phyloP scores from a whole-genome alignment of 1,284 basidiomycete genomes.

The Anthracocystis setariae region DNA sequence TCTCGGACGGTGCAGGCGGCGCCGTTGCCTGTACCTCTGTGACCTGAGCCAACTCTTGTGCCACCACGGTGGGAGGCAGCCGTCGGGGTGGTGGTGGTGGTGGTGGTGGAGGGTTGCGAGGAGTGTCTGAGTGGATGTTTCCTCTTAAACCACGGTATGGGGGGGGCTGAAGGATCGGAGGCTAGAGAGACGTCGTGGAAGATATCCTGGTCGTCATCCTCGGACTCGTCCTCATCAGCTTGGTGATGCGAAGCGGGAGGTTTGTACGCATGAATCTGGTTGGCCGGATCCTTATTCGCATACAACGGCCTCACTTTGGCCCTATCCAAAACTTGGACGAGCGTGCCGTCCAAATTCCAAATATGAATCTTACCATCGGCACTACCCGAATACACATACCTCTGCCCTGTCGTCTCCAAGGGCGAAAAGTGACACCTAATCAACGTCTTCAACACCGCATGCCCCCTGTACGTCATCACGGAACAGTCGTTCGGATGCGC shows the following conservation, averaged over 20 bases:
- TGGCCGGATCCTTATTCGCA: slow-evolving; percentile 53
- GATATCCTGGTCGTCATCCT: slow-evolving; percentile 21
- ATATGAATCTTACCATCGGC: slow-evolving; percentile 78
- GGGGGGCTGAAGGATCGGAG: slow-evolving; percentile 51
- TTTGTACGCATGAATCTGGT: slow-evolving; percentile 67
- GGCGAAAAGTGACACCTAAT: slow-evolving; percentile 97
- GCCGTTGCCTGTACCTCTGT: slow-evolving; percentile 37
- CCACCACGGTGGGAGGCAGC: no score
- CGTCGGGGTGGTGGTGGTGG: no score
- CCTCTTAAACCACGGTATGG: slow-evolving; percentile 37
- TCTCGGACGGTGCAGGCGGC: slow-evolving; percentile 76
- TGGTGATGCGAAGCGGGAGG: neutral
- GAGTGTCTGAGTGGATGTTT: slow-evolving; percentile 26
- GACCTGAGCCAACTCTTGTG: slow-evolving; percentile 23
- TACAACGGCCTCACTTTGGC: slow-evolving; percentile 77
- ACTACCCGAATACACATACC: slow-evolving; percentile 93
- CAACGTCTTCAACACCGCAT: slow-evolving; percentile 88
- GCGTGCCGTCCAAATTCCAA: slow-evolving; percentile 89
- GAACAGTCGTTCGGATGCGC: slow-evolving; percentile 84
- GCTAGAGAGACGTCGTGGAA: slow-evolving; percentile 32
- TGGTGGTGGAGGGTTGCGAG: no score
- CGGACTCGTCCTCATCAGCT: slow-evolving; percentile 10
- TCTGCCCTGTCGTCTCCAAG: slow-evolving; percentile 85
- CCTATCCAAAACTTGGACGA: slow-evolving; percentile 86
- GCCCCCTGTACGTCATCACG: slow-evolving; percentile 91